phyloP scores from a whole-genome alignment of 1,139 yeast genomes.

The Lodderomyces theae region DNA sequence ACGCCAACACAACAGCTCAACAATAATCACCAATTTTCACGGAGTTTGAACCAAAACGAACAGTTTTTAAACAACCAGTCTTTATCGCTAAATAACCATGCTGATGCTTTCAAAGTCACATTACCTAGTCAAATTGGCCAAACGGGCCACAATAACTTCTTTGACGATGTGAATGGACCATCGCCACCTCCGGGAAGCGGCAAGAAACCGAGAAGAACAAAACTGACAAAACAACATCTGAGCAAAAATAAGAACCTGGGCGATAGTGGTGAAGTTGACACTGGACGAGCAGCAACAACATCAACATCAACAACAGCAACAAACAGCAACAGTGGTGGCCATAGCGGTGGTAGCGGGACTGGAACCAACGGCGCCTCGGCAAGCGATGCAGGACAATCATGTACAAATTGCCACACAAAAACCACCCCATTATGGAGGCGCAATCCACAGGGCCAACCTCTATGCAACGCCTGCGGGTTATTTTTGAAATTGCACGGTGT shows the following conservation, averaged over 20 bases:
- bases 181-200: not conserved
- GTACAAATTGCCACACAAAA: slow-evolving; percentile 54
- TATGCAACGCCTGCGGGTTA: slow-evolving; percentile 61
- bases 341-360: no score
- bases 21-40: slow-evolving; percentile 3
- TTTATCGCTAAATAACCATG: not conserved
- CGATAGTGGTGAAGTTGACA: not conserved
- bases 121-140: slow-evolving; percentile 15
- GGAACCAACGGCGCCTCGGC: not conserved
- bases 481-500: slow-evolving; percentile 58
- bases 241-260: not conserved
- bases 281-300: not conserved
- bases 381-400: slow-evolving; percentile 21
- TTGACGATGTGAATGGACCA: slow-evolving; percentile 1
- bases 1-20: not conserved
- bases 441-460: slow-evolving; percentile 51
- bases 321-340: no score
- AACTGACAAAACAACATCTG: slow-evolving; percentile 2
- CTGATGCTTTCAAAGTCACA: slow-evolving; percentile 8
- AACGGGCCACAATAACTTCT: not conserved
- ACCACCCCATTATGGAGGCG: slow-evolving; percentile 62
- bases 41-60: slow-evolving; percentile 5
- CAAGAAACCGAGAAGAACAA: slow-evolving; percentile 5
- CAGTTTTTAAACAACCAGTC: not conserved
- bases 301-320: no score